phyloP scores from a whole-genome alignment of 2,329 filamentous ascomycete genomes.

The Neonectria punicea region DNA sequence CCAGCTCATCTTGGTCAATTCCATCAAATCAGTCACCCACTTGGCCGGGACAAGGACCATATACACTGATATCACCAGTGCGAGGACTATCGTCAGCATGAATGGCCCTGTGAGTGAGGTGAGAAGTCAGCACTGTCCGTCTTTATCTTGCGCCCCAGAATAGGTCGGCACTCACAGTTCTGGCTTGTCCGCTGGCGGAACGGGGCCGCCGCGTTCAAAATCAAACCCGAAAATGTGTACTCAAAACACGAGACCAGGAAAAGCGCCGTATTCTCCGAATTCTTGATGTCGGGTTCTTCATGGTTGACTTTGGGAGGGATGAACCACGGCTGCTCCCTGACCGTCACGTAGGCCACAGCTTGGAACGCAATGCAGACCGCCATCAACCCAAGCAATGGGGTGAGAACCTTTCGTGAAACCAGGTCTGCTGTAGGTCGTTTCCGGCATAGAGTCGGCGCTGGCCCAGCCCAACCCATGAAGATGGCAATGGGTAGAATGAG shows the following conservation, averaged over 20 bases:
- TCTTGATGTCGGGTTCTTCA: conserved; percentile 85
- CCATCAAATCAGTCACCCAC: conserved; percentile 80
- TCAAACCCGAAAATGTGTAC: conserved; percentile 90
- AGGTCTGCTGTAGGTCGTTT: conserved; percentile 93
- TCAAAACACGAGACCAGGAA: conserved; percentile 94
- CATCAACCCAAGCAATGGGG: conserved; percentile 90
- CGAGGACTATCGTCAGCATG: conserved; percentile 76
- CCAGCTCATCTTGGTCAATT: conserved; percentile 80
- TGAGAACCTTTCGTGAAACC: conserved; percentile 91
- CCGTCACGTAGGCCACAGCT: conserved; percentile 75
- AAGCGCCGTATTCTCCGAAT: conserved; percentile 92
- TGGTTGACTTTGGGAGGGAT: conserved; percentile 80
- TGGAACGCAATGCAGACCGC: conserved; percentile 82
- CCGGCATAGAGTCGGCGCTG: conserved; percentile 78
- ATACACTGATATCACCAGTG: conserved; percentile 76
- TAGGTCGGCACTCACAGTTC: conserved; percentile 72
- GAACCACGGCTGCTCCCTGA: conserved; percentile 86
- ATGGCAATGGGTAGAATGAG: conserved; percentile 96
- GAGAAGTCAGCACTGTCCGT: conserved; percentile 11
- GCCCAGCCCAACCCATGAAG: conserved; percentile 98
- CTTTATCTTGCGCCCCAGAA: rapidly evolving
- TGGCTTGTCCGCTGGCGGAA: conserved; percentile 83
- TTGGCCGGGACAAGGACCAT: conserved; percentile 81
- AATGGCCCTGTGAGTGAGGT: conserved; percentile 74
- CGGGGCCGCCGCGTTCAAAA: conserved; percentile 90